These are phyloP conservation scores for Ascosphaera acerosa DNA, from an alignment of 2,329 filamentous ascomycete genomes.

Conservation along the genomic window DNA sequence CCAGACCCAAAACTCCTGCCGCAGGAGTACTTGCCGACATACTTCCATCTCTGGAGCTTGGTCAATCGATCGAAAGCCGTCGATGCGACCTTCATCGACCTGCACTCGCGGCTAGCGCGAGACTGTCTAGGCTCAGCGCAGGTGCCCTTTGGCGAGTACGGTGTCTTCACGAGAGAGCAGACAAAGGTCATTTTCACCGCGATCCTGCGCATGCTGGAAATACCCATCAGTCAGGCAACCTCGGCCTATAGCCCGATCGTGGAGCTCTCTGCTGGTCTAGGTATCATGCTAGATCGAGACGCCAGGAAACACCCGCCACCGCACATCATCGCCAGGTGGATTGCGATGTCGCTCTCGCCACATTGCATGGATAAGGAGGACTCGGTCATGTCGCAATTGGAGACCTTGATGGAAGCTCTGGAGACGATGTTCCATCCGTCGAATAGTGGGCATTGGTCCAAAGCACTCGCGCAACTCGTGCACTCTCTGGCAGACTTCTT, in stretches of 20 bases:
- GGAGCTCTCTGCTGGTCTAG: conserved; percentile 61
- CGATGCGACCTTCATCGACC: conserved; percentile 69
- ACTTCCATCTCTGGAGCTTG: conserved; percentile 91
- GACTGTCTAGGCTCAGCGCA: conserved; percentile 55
- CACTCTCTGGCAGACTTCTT: conserved; percentile 91
- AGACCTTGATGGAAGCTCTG: conserved; percentile 78
- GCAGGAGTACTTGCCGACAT: conserved; percentile 68
- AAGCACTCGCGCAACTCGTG: conserved; percentile 65
- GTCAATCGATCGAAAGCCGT: conserved; percentile 71
- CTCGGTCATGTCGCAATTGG: conserved; percentile 61
- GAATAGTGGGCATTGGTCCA: conserved; percentile 81
- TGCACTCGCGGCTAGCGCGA: conserved; percentile 64
- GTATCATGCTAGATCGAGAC: conserved; percentile 72
- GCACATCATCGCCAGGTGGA: conserved; percentile 80
- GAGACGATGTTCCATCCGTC: conserved; percentile 98
- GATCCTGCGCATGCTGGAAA: conserved; percentile 68
- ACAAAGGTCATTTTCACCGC: conserved; percentile 84
- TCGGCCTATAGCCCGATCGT: conserved; percentile 65
- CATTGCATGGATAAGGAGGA: conserved; percentile 48
- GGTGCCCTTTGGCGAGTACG: conserved; percentile 59
- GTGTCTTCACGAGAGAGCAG: conserved; percentile 80
- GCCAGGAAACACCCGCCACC: conserved; percentile 76
- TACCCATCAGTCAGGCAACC: conserved; percentile 84
- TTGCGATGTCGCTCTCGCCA: conserved; percentile 80
- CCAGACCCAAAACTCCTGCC: conserved; percentile 55